Evolutionary conservation across 2,329 filamentous ascomycete genomes (phyloP), one percentile per base, ranked within the genome.

Genomic region (Orbilia javanica): DNA sequence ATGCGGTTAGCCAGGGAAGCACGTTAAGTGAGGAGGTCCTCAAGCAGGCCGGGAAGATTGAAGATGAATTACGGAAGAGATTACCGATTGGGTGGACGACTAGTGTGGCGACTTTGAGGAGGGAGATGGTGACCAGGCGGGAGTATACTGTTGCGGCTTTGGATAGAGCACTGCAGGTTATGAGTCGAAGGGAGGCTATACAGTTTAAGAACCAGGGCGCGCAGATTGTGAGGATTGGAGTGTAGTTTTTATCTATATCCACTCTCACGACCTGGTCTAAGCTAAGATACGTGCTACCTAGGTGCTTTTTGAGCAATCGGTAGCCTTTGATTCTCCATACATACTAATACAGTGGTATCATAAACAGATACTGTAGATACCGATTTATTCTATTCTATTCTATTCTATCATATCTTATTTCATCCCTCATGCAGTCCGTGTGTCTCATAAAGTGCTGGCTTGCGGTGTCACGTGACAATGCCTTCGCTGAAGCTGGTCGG

Each of bases 31-130:
- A 93, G 79, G 95, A 98, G 85, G 86, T 98, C 70, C 95, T 96
- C 84, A 93, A 97, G 63, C 96, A 98, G 84, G 92, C 93, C 4
- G 88, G 88, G 80, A 93, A 93, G 81, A 89, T 98, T 4, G 96
- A 98, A 85, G 90, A 93, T 15, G 96, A 98, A 86, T 86, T 99
- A 64, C 91, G 93, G 85, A 89, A 93, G 72, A 88, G 95, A 27
- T 86, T 99, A 81, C 94, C 96, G 0, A 96, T 99, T 81, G 96
- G 96, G 20, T 99, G 95, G 93, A 96, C 92, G 82, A 97, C 95
- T 0, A 97, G 92, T 82, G 85, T 98, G 73, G 92, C 93, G 0
- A 97, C 93, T 1, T 85, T 99, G 80, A 89, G 92, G 79, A 89
- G 93, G 53, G 96, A 99, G 84, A 94, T 99, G 87, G 93, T 97